These are phyloP conservation scores for peach (Prunus persica) DNA, from an alignment of 306 rosid species.

Conservation along the genomic window Prunus_persica_NCBIv2 NC_034014.1:27377001-27377500, in stretches of 20 bases:
- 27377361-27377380: conserved; percentile 57
- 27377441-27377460: conserved; percentile 3
- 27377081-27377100: neutral
- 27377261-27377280: neutral
- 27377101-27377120: neutral
- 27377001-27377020: neutral
- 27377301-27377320: conserved; percentile 82
- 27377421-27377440: conserved; percentile 57
- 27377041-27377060: neutral
- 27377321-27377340: conserved; percentile 67
- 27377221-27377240: neutral
- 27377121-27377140: conserved; percentile 67
- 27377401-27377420: conserved; percentile 59
- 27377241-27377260: neutral
- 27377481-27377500: neutral
- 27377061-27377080: neutral
- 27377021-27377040: neutral
- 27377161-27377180: conserved; percentile 59
- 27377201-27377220: conserved; percentile 34
- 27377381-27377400: conserved; percentile 84
- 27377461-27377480: neutral
- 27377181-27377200: conserved; percentile 67
- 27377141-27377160: conserved; percentile 62
- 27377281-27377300: conserved; percentile 1
- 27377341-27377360: conserved; percentile 84